These are phyloP conservation scores for Tuber borchii DNA, from an alignment of 495 filamentous ascomycete species.

Conservation along the genomic window DNA sequence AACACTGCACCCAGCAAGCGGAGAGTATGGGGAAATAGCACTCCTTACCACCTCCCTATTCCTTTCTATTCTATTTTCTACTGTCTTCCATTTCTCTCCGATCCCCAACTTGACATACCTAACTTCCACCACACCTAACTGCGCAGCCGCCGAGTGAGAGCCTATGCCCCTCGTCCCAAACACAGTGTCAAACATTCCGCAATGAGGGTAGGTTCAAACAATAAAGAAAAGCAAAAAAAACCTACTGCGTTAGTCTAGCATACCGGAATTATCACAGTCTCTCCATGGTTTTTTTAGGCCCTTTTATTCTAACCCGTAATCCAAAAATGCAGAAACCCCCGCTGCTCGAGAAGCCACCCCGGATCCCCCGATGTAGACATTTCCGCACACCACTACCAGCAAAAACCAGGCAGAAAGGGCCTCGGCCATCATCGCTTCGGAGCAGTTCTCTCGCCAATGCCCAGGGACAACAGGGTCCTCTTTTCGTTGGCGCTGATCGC, in stretches of 20 bases:
- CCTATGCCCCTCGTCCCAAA: too few relatives aligned
- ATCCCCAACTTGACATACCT: too few relatives aligned
- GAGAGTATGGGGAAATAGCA: too few relatives aligned
- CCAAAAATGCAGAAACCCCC: slow-evolving; percentile 4
- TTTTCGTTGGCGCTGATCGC: neutral
- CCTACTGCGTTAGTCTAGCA: neutral
- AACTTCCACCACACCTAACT: too few relatives aligned
- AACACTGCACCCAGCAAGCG: too few relatives aligned
- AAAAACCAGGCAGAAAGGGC: slow-evolving; percentile 18
- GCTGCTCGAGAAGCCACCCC: slow-evolving; percentile 34
- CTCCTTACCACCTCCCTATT: too few relatives aligned
- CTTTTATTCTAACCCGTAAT: slow-evolving; percentile 7
- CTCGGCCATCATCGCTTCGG: neutral
- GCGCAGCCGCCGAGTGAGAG: too few relatives aligned
- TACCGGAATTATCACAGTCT: neutral
- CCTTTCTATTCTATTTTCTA: too few relatives aligned
- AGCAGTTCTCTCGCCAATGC: neutral
- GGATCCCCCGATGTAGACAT: slow-evolving; percentile 71
- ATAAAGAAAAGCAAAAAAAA: neutral
- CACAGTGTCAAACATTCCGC: slow-evolving; percentile 26
- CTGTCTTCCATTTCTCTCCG: too few relatives aligned
- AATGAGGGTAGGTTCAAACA: slow-evolving; percentile 26
- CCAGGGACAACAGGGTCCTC: neutral
- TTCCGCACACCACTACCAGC: slow-evolving; percentile 54
- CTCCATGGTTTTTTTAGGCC: neutral